Percentiles rank a stretch among this genome's conserved stretches.
Evolutionary conservation across 192 early-diverging fungal genomes (phyloP).

Genomic region (Oehlia diaphana): DNA sequence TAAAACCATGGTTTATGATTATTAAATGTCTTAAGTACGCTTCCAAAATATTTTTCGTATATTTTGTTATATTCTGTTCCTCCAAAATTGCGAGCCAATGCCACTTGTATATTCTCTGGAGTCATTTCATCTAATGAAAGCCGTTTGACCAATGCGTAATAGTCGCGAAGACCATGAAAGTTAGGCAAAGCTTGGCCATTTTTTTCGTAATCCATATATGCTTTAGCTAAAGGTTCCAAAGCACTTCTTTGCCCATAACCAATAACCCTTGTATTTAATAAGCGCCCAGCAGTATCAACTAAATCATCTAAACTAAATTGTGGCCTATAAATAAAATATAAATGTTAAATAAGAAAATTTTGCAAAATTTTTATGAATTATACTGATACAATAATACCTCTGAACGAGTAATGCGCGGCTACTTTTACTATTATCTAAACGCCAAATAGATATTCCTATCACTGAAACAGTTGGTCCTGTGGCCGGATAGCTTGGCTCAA

Average conservation of each 20-base stretch:
- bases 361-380: too few species aligned
- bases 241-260: too few species aligned
- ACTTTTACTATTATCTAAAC: slow-evolving; percentile 27
- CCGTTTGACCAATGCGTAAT: neutral
- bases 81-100: slow-evolving; percentile 29
- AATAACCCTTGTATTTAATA: neutral
- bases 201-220: neutral
- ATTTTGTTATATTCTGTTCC: slow-evolving; percentile 4
- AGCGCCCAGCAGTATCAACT: neutral
- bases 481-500: neutral
- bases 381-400: neutral
- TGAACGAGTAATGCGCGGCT: slow-evolving; percentile 17
- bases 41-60: neutral
- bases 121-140: neutral
- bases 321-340: neutral
- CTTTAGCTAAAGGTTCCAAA: slow-evolving; percentile 1
- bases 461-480: neutral
- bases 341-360: too few species aligned
- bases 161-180: slow-evolving; percentile 22
- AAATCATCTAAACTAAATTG: neutral
- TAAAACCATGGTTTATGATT: neutral
- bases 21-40: neutral
- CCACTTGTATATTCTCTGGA: neutral
- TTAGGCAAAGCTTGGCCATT: neutral
- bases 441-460: slow-evolving; percentile 29